Evolutionary conservation across 1,284 basidiomycete species (phyloP), one percentile per base, ranked within the genome.

Genomic region (Ceratobasidium sp.): DNA sequence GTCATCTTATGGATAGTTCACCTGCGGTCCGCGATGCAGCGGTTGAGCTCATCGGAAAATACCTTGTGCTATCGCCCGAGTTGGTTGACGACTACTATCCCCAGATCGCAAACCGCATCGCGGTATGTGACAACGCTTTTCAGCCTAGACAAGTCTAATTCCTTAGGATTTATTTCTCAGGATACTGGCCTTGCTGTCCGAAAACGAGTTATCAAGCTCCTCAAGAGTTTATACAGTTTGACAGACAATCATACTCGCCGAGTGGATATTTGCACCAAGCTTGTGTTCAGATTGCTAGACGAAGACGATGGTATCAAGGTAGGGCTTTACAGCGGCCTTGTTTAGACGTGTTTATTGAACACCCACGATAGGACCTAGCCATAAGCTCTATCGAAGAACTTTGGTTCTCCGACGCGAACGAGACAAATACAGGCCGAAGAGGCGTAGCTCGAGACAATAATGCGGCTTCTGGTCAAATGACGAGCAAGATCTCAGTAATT

Each of bases 11-110:
- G 2, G 97, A 99, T 80, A 91, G 89, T 74, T 98, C 97, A 0
- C 91, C 97, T 0, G 92, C 93, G 31, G 98, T 99, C 22, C 92
- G 97, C 45, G 98, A 99, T 82, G 94, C 95, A 5, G 96, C 97
- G 5, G 93, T 99, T 8, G 96, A 98, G 77, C 85, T 99, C 62
- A 93, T 99, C 75, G 96, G 97, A 33, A 97, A 95, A 83, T 98
- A 98, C 80, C 91, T 99, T 83, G 89, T 97, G 31, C 91, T 95
- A 75, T 91, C 92, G 1, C 93, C 95, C 0, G 89, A 92, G 74
- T 89, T 98, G 31, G 94, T 94, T 0, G 88, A 89, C 2, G 89
- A 94, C 77, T 98, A 98, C 83, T 96, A 96, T 80, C 87, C 88
- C 50, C 90, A 91, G 81, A 93, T 99, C 48, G 89, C 93, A 2